These are phyloP conservation scores for Camelina sativa DNA, from an alignment of 345 rosid species.

Conservation along the genomic window DNA sequence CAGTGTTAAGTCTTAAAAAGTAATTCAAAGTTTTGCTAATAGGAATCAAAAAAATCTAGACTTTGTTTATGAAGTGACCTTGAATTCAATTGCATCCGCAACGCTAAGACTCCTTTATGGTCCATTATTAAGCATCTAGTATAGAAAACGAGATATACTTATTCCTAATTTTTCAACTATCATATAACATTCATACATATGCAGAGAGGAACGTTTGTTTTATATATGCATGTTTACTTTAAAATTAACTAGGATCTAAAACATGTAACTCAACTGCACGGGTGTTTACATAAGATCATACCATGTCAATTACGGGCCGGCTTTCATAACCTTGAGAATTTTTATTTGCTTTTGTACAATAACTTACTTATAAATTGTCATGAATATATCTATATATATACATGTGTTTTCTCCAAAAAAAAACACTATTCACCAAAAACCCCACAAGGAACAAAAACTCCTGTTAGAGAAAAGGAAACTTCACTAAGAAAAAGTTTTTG, in stretches of 20 bases:
- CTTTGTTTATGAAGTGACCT: conserved; percentile 32
- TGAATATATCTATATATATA: not conserved
- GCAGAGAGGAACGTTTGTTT: not conserved
- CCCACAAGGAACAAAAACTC: conserved; percentile 3
- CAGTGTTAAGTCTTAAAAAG: not conserved
- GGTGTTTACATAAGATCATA: not conserved
- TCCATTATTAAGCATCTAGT: conserved; percentile 33
- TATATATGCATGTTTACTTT: not conserved
- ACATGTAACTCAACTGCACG: not conserved
- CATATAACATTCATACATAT: not conserved
- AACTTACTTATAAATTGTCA: not conserved
- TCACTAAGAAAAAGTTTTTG: conserved; percentile 20
- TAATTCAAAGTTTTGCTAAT: conserved; percentile 17
- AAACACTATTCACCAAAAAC: not conserved
- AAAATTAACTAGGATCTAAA: not conserved
- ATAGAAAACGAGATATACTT: conserved; percentile 23
- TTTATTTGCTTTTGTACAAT: not conserved
- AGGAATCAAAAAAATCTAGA: not conserved
- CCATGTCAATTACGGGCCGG: not conserved
- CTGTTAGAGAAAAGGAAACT: conserved; percentile 14
- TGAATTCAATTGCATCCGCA: conserved; percentile 33
- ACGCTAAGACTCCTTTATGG: conserved; percentile 30
- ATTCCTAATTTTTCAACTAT: conserved; percentile 18
- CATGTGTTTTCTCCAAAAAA: not conserved
- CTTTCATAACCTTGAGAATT: not conserved